phyloP scores from a whole-genome alignment of 2,329 filamentous ascomycete species.

The Lachnellula willkommii region DNA sequence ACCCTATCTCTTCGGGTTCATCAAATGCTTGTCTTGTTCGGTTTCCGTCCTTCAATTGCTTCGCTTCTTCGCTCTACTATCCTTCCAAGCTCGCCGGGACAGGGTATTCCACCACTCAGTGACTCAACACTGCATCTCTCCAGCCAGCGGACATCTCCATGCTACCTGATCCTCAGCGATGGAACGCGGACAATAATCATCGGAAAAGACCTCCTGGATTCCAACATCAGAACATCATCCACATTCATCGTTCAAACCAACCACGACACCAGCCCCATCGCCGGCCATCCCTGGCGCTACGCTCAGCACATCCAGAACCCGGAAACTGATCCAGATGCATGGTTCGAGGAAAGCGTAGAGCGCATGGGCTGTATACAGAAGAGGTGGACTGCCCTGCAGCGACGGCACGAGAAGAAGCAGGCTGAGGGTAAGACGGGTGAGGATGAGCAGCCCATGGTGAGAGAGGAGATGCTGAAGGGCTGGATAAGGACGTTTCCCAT shows the following conservation, averaged over 20 bases:
- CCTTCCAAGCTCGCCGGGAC: slow-evolving; percentile 13
- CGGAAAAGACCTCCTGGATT: slow-evolving; percentile 50
- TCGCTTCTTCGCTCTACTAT: slow-evolving; percentile 41
- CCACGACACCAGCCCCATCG: slow-evolving; percentile 1
- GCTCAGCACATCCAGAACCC: not conserved
- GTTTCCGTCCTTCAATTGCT: slow-evolving; percentile 47
- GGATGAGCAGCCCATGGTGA: slow-evolving; percentile 24
- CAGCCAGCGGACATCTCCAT: slow-evolving; percentile 43
- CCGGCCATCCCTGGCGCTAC: not conserved
- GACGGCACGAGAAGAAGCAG: slow-evolving; percentile 15
- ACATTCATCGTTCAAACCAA: slow-evolving; percentile 6
- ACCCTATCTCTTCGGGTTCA: slow-evolving; percentile 40
- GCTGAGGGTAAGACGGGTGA: slow-evolving; percentile 12
- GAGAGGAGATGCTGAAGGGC: slow-evolving; percentile 34
- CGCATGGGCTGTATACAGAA: slow-evolving; percentile 33
- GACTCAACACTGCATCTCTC: slow-evolving; percentile 31
- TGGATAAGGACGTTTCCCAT: slow-evolving; percentile 50
- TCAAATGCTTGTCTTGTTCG: slow-evolving; percentile 48
- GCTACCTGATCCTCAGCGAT: slow-evolving; percentile 52
- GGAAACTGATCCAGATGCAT: not conserved
- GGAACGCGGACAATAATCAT: slow-evolving; percentile 43
- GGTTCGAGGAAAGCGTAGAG: slow-evolving; percentile 31
- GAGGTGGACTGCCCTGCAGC: slow-evolving; percentile 34
- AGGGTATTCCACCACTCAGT: slow-evolving; percentile 8
- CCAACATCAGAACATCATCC: slow-evolving; percentile 29